phyloP scores from a whole-genome alignment of 768 basidiomycete species.

The Steccherinum ochraceum region DNA sequence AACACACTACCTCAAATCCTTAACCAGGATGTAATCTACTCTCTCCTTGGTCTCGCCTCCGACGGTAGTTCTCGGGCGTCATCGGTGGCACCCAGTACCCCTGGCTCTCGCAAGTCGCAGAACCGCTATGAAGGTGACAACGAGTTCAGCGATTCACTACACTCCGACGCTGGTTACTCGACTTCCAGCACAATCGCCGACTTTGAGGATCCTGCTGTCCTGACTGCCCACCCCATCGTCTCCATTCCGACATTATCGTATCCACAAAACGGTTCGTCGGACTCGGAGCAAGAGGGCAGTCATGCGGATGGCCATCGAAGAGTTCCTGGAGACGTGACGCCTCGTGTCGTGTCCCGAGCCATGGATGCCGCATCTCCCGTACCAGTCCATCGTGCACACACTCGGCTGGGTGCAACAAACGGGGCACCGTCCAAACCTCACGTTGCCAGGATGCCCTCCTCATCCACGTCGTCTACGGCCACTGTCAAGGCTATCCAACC shows the following conservation, averaged over 20 bases:
- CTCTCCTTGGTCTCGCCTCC: conserved; percentile 50
- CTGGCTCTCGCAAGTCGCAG: conserved; percentile 16
- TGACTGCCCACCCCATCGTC: conserved; percentile 2
- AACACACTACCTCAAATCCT: conserved; percentile 57
- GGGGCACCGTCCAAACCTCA: background rate
- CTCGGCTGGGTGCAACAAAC: conserved; percentile 6
- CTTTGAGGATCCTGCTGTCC: conserved; percentile 10
- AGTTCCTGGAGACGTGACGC: conserved; percentile 50
- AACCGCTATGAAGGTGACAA: conserved; percentile 30
- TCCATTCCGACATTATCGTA: too few species aligned
- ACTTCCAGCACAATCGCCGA: conserved; percentile 13
- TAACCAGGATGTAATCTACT: conserved; percentile 62
- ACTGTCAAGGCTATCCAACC: background rate
- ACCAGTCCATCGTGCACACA: background rate
- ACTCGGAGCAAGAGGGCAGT: conserved; percentile 6
- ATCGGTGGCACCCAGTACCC: conserved; percentile 24
- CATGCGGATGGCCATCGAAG: conserved; percentile 1
- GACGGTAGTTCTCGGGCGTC: conserved; percentile 22
- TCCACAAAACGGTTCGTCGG: conserved; percentile 2
- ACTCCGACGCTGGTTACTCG: conserved; percentile 15
- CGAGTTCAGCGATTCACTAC: conserved; percentile 25
- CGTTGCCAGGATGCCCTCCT: background rate
- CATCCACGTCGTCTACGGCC: background rate
- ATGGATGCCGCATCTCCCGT: conserved; percentile 16
- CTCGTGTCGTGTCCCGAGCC: conserved; percentile 39